These are phyloP conservation scores for Saccharomycopsis malanga DNA, from an alignment of 805 yeast genomes.

Conservation along the genomic window DNA sequence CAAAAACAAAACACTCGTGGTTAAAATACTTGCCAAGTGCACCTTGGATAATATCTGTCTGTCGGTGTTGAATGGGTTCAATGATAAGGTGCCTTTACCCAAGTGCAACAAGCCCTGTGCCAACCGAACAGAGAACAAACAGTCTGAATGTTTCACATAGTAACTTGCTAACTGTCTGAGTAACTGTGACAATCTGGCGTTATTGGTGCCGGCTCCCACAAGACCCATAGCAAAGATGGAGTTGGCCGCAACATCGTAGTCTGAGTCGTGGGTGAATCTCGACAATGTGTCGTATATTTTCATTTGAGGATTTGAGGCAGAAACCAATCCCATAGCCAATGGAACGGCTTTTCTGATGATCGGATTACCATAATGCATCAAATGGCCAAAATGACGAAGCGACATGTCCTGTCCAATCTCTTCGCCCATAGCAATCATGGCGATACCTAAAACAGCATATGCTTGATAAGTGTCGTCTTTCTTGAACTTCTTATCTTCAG, in stretches of 20 bases:
- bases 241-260: constrained; percentile 87
- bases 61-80: constrained; percentile 86
- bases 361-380: constrained; percentile 96
- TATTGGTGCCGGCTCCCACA: constrained; percentile 98
- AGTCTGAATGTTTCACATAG: constrained; percentile 83
- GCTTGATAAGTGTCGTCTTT: constrained; percentile 58
- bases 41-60: constrained; percentile 82
- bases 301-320: constrained; percentile 92
- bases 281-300: constrained; percentile 94
- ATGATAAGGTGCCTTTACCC: constrained; percentile 91
- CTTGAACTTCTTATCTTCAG: constrained; percentile 23
- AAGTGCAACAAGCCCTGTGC: constrained; percentile 93
- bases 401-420: constrained; percentile 98
- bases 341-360: constrained; percentile 92
- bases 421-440: constrained; percentile 94
- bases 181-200: constrained; percentile 94
- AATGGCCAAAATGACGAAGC: constrained; percentile 90
- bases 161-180: constrained; percentile 91
- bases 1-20: constrained; percentile 74
- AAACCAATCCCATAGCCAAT: constrained; percentile 92
- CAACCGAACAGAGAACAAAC: constrained; percentile 84
- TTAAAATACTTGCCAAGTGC: constrained; percentile 80
- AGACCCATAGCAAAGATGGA: constrained; percentile 96
- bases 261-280: constrained; percentile 93
- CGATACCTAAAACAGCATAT: constrained; percentile 90